Base-by-base conservation (phyloP, 1,284 basidiomycete species). In the Ceratorhiza oryzae-sativae region DNA sequence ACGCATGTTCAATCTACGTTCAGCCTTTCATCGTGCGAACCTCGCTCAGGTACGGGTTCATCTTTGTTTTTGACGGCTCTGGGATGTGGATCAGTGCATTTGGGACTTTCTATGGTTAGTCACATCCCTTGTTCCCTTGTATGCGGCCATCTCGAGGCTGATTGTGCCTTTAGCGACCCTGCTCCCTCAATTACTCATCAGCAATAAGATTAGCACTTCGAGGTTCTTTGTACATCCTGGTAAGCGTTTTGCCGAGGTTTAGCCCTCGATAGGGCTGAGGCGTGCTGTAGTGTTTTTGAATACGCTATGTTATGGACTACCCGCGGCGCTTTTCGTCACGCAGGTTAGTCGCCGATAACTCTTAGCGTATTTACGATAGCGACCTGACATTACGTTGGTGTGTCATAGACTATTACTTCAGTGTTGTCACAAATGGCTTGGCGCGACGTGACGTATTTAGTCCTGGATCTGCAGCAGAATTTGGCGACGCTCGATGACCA, bases 21-120 rank as follows among this genome's bases (percentile, higher is more conserved):
- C 23, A 6, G 23, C 30, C 27, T 18, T 49, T 15, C 32, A 39
- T 1, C 36, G 18, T 10, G 18, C 4, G 15, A 9, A 20, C 30
- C 25, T 45, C 18, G 12, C 1, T 20, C 41, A 68, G 65, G 65
- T 68, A 68, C 53, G 65, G 65, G 2, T 68, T 68, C 58, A 68
- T 68, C 25, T 68, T 68, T 48, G 42, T 68, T 27, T 68, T 68
- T 34, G 65, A 68, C 41, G 65, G 65, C 39, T 68, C 65, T 23
- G 65, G 65, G 13, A 68, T 68, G 65, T 68, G 65, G 65, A 68
- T 68, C 39, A 68, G 65, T 34, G 65, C 65, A 20, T 68, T 68
- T 56, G 65, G 65, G 23, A 68, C 65, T 15, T 68, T 68, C 30
- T 68, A 68, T 41, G 65, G 65, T 68, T 51, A 56, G 65, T 45